These are phyloP conservation scores for Botrytis cinerea DNA, from an alignment of 2,329 filamentous ascomycete genomes.

Conservation along the genomic window DNA sequence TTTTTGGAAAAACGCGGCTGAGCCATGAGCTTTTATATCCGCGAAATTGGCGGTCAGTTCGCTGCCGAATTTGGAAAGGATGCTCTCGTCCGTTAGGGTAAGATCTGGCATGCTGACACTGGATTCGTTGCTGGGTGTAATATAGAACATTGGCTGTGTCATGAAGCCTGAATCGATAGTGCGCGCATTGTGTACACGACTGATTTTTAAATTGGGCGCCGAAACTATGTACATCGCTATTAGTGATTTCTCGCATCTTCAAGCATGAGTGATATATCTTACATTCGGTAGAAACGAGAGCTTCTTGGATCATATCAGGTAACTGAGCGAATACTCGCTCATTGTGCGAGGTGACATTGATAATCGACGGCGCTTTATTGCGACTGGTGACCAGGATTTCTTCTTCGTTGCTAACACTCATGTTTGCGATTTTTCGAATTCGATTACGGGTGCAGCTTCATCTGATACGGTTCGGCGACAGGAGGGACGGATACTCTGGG, in stretches of 20 bases:
- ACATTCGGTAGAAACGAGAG: slow-evolving; percentile 38
- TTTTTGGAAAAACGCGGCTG: slow-evolving; percentile 37
- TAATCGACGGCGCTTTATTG: slow-evolving; percentile 35
- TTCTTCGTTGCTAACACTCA: slow-evolving; percentile 11
- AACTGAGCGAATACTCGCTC: slow-evolving; percentile 34
- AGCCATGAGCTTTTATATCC: slow-evolving; percentile 34
- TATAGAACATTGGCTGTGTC: slow-evolving; percentile 34
- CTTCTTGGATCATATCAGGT: slow-evolving; percentile 39
- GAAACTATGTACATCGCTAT: slow-evolving; percentile 28
- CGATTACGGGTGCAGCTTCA: not conserved
- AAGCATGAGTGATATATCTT: not conserved
- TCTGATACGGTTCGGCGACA: not conserved
- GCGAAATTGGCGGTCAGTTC: slow-evolving; percentile 39
- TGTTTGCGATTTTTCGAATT: not conserved
- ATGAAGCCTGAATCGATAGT: slow-evolving; percentile 31
- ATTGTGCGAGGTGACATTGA: slow-evolving; percentile 36
- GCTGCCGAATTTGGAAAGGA: slow-evolving; percentile 36
- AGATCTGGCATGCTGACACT: slow-evolving; percentile 36
- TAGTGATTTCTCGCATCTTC: not conserved
- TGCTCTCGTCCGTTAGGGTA: slow-evolving; percentile 34
- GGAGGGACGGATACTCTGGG: not conserved
- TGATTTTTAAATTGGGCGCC: slow-evolving; percentile 34
- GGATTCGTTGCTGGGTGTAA: slow-evolving; percentile 34
- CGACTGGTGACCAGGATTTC: slow-evolving; percentile 36
- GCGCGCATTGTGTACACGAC: slow-evolving; percentile 29